Evolutionary conservation across 139 green algal species (phyloP), one percentile per base, ranked within the genome.

Genomic region (Coelastrella sp.): DNA sequence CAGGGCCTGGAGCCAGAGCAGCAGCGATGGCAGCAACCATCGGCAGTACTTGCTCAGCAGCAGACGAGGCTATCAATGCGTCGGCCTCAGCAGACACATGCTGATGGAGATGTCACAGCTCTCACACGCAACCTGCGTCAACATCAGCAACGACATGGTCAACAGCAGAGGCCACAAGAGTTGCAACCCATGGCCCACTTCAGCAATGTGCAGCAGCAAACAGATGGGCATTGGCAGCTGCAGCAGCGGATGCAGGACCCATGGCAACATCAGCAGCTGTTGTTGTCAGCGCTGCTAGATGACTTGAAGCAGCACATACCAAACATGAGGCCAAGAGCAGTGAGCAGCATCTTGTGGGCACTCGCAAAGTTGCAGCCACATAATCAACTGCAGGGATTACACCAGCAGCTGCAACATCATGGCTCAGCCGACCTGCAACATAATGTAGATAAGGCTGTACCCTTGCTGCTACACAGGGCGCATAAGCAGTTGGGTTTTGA

Each of bases 191-290:
- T 49, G 35, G 35, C 35, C 3, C 35, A 49, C 35, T 49, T 49
- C 35, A 49, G 35, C 35, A 7, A 76, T 17, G 63, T 70, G 25
- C 81, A 78, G 27, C 84, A 80, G 83, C 83, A 79, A 17, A 25
- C 6, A 25, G 6, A n/a, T 12, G 35, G 22, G 9, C 58, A 65
- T 7, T n/a, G 6, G 80, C 27, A 79, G 35, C 35, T 56, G 25
- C 83, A n/a, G 83, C 66, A 79, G 66, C 83, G 66, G 61, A 72
- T 78, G 83, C 63, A 79, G 65, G 12, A 78, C 27, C 17, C 19
- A 24, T 73, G 12, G 66, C 49, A 57, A 25, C 56, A 82, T 9
- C 66, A 68, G 84, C 84, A 81, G 84, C 68, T 27, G 66, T 59
- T 88, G 68, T 49, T 88, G 17, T 68, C 49, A 8, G 66, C 84